Evolutionary conservation across 129 eudicot genomes (phyloP), one percentile per base, ranked within the genome.

Genomic region (Chrysanthemum lavandulifolium): DNA sequence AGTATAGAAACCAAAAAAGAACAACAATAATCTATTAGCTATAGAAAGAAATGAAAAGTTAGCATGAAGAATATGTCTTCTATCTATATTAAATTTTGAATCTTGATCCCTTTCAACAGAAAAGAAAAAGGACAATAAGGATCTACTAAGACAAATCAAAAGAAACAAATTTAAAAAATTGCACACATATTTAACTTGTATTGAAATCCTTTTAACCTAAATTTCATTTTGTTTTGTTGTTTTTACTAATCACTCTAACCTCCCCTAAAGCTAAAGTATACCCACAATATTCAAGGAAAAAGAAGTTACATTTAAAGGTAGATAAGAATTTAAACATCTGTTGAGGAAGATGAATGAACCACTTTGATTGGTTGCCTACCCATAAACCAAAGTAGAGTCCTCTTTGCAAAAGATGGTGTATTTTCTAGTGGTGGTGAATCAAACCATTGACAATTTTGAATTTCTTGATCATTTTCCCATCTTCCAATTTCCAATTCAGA

Each of bases 361-460:
- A 82, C 86, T 84, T 84, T 88, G 77, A 82, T 78, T 56, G 82
- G 88, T 62, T 77, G 81, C 75, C 83, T 88, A 40, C 97, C 92
- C 92, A 80, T 79, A 21, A 91, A 78, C 97, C 96, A 91, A 71
- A 79, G 82, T 43, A 88, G 69, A 74, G 96, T 91, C 75, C 84
- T 88, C 82, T 79, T 86, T 51, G 89, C 85, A 81, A 86, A 79
- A 76, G 97, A 86, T 57, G 85, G 92, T 51, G 86, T 63, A 58
- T 84, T 91, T 48, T 76, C 69, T 68, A 63, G 11, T 52, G 71
- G 19, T 48, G 80, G 76, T 53, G 91, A 83, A 77, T 84, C 97
- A 76, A 89, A 72, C 72, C 94, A 86, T 47, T 79, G 78, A 76
- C 71, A 68, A 36, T 79, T 81, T 51, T 84, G 88, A 18, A 33